These are phyloP conservation scores for Ichthyophonus hoferi DNA, from an alignment of 208 protist genomes.

Conservation along the genomic window DNA sequence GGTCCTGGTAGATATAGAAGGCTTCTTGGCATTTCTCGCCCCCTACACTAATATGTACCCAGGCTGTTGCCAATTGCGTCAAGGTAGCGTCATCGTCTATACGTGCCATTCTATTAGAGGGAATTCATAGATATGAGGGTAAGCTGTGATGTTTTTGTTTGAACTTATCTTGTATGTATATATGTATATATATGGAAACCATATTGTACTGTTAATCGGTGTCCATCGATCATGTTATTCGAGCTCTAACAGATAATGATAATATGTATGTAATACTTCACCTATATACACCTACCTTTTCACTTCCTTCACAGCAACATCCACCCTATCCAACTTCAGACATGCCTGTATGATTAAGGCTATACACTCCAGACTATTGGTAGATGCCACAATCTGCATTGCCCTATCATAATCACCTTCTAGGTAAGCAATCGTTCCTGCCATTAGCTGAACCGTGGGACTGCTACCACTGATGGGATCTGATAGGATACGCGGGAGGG, in stretches of 20 bases:
- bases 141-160: too few relatives aligned
- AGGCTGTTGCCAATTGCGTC: conserved; percentile 13
- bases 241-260: too few relatives aligned
- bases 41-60: conserved; percentile 14
- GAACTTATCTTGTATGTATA: too few relatives aligned
- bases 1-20: conserved; percentile 34
- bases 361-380: conserved; percentile 8
- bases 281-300: too few relatives aligned
- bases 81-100: conserved; percentile 19
- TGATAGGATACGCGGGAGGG: too few relatives aligned
- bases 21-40: conserved; percentile 32
- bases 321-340: conserved; percentile 5
- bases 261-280: too few relatives aligned
- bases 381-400: background rate
- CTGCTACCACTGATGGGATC: conserved; percentile 10
- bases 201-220: too few relatives aligned
- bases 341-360: background rate
- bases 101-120: background rate
- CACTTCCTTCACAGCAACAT: background rate
- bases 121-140: too few relatives aligned
- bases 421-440: background rate
- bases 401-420: conserved; percentile 5
- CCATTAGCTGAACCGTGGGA: background rate
- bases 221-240: too few relatives aligned
- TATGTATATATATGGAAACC: too few relatives aligned